Evolutionary conservation across 192 early-diverging fungal genomes (phyloP).

Genomic region (Tieghemiomyces parasiticus): DNA sequence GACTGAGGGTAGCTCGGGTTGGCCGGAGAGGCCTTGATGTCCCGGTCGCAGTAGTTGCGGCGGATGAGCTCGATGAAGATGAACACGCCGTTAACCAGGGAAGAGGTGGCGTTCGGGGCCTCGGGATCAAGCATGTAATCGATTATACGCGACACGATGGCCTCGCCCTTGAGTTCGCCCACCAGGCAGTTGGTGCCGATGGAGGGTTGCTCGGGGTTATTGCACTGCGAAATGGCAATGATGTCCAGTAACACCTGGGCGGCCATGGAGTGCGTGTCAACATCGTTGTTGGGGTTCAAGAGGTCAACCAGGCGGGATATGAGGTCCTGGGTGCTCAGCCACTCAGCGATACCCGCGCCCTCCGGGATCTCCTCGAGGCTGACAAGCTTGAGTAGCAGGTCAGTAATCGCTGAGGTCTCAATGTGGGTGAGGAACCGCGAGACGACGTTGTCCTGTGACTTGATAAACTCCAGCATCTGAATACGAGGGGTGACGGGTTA

Average conservation of each 20-base stretch:
- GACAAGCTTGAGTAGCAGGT: constrained; percentile 84
- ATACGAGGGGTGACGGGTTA: too few species aligned
- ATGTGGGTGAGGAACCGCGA: constrained; percentile 69
- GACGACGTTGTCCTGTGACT: constrained; percentile 58
- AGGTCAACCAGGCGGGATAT: constrained; percentile 58
- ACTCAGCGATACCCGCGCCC: constrained; percentile 75
- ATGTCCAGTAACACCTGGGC: constrained; percentile 71
- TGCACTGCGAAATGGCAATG: constrained; percentile 64
- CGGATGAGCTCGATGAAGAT: constrained; percentile 98
- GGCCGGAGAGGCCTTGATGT: neutral
- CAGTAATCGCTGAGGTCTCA: constrained; percentile 73
- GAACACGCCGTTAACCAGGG: constrained; percentile 84
- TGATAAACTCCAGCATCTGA: constrained; percentile 80
- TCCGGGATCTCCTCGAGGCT: constrained; percentile 82
- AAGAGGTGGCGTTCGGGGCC: constrained; percentile 69
- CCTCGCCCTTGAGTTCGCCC: constrained; percentile 56
- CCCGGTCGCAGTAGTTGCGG: constrained; percentile 60
- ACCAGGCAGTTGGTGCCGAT: constrained; percentile 50
- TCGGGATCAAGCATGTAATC: constrained; percentile 68
- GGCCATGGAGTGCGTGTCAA: constrained; percentile 69
- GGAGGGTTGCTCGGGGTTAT: constrained; percentile 41
- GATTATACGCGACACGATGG: constrained; percentile 60
- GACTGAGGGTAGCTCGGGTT: neutral
- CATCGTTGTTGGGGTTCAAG: constrained; percentile 63
- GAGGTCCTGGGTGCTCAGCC: constrained; percentile 74